Evolutionary conservation across 2,329 filamentous ascomycete species (phyloP), one percentile per base, ranked within the genome.

Genomic region (Canariomyces notabilis): DNA sequence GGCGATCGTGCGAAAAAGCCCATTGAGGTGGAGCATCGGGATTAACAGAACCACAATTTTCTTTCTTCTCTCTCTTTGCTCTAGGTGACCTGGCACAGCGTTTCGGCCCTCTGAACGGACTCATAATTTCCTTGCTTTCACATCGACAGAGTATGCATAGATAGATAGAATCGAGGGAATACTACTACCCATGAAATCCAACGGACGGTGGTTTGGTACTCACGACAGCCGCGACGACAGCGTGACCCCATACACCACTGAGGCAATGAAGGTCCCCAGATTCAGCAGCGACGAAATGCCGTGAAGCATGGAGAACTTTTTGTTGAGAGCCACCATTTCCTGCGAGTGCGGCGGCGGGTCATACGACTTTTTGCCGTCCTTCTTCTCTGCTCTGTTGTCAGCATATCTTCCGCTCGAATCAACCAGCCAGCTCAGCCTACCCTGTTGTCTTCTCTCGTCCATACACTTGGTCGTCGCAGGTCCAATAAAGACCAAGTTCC

Each of bases 321-420:
- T 86, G 72, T 91, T 95, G 58, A 95, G 66, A 7, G 73, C 74
- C 57, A 80, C 67, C 90, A 97, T 96, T 70, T 91, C 87, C 57
- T 83, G 75, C 5, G 86, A 93, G 60, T 95, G 87, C 32, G 89
- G 87, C 1, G 82, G 77, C 42, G 79, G 71, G 54, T 95, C 89
- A 60, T 85, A 87, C 66, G 83, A 87, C 63, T 85, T 87, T 76
- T 95, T 96, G 44, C 89, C 89, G 63, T 96, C 91, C 59, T 84
- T 82, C 51, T 85, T 89, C 73, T 91, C 90, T 82, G 50, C 22
- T 29, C 35, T 44, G 8, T 21, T 31, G 6, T 4, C 14, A 42
- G 31, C 22, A 31, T 36, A 7, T n/a, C 19, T 23, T n/a, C 11
- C 14, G 15, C 32, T 14, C 23, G 36, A 22, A 37, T 19, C 5